phyloP scores from a whole-genome alignment of 2,329 filamentous ascomycete species.

The Cryphonectria parasitica region DNA sequence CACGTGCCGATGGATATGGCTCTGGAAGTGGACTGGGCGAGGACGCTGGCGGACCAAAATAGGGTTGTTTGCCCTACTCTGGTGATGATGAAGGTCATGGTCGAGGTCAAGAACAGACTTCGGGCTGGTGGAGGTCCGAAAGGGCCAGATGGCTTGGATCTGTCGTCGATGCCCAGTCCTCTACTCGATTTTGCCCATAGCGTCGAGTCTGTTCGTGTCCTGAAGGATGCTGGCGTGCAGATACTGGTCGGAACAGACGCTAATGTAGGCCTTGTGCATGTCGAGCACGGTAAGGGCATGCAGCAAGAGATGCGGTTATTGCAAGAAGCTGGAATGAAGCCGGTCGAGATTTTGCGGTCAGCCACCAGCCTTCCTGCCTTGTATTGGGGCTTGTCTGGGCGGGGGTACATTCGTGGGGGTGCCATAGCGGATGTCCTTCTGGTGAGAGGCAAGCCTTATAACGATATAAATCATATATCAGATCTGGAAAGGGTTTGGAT shows the following conservation, averaged over 20 bases:
- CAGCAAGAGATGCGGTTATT: constrained; percentile 3
- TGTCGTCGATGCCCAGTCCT: neutral
- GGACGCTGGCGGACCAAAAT: neutral
- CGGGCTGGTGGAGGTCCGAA: neutral
- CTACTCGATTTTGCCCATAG: neutral
- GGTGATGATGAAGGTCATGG: neutral
- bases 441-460: neutral
- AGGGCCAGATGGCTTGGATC: neutral
- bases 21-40: neutral
- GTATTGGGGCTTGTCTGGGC: constrained; percentile 2
- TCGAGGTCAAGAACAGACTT: neutral
- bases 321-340: constrained; percentile 6
- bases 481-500: constrained; percentile 3
- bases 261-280: neutral
- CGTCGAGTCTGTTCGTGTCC: neutral
- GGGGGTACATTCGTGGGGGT: neutral
- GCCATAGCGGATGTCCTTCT: neutral
- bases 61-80: constrained; percentile 9
- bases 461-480: neutral
- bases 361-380: constrained; percentile 5
- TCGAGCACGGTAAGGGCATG: neutral
- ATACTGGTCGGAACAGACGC: constrained; percentile 4
- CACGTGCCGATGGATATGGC: constrained; percentile 1
- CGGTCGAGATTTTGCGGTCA: neutral
- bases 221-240: neutral